Evolutionary conservation across 164 flowering plant species (phyloP).

Genomic region (Buxus sempervirens): DNA sequence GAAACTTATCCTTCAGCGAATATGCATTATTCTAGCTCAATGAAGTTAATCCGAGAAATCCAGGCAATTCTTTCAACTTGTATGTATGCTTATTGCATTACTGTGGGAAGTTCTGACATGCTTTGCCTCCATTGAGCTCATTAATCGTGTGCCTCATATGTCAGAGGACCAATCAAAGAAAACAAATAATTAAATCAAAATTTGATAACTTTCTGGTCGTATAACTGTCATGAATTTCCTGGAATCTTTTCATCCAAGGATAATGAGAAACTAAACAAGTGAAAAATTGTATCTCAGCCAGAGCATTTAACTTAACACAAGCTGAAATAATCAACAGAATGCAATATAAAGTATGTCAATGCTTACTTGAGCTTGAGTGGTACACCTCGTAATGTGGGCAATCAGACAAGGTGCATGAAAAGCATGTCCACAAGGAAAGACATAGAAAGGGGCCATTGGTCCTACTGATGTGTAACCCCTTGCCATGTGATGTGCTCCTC

Average conservation of each 20-base stretch:
- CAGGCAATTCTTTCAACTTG: neutral
- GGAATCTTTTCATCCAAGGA: neutral
- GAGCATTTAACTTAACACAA: neutral
- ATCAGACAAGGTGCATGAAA: slow-evolving; percentile 90
- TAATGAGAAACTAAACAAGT: neutral
- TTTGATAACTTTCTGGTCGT: neutral
- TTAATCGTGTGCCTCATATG: no score
- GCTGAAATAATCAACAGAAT: neutral
- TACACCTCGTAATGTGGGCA: slow-evolving; percentile 86
- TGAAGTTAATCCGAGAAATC: no score
- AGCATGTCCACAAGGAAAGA: slow-evolving; percentile 97
- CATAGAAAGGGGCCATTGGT: slow-evolving; percentile 94
- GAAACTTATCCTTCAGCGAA: neutral
- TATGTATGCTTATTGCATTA: neutral
- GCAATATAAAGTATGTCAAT: neutral
- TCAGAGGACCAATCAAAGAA: no score
- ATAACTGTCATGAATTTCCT: neutral
- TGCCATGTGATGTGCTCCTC: slow-evolving; percentile 50
- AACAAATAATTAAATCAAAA: no score
- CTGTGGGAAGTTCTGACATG: no score
- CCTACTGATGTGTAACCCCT: slow-evolving; percentile 81
- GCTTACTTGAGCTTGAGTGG: slow-evolving; percentile 72
- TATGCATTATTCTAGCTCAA: neutral
- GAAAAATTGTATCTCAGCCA: neutral
- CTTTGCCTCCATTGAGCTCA: no score